phyloP scores from a whole-genome alignment of 2,329 filamentous ascomycete genomes.

The Sarocladiaceae sp. region DNA sequence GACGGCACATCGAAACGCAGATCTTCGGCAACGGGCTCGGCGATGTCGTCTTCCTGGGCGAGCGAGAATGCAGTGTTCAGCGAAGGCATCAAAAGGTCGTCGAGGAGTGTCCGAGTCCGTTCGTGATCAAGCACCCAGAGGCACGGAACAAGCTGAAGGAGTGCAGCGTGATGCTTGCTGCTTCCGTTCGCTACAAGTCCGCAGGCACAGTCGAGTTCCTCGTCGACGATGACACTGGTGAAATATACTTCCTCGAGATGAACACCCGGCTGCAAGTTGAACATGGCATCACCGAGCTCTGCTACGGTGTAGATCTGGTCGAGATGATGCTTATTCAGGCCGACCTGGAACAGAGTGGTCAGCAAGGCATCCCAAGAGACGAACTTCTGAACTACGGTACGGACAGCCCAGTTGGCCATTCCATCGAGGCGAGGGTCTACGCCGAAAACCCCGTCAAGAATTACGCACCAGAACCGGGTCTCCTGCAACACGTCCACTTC shows the following conservation, averaged over 20 bases:
- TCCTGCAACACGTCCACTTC: slow-evolving; percentile 52
- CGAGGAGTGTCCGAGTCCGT: slow-evolving; percentile 62
- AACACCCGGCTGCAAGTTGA: slow-evolving; percentile 66
- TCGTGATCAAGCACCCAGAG: slow-evolving; percentile 32
- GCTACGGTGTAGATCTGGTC: slow-evolving; percentile 66
- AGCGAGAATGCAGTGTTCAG: slow-evolving; percentile 63
- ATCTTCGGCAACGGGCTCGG: slow-evolving; percentile 57
- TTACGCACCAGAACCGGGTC: slow-evolving; percentile 52
- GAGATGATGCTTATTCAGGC: slow-evolving; percentile 31
- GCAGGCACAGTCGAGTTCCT: slow-evolving; percentile 47
- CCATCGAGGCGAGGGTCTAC: slow-evolving; percentile 31
- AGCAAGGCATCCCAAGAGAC: slow-evolving; percentile 5
- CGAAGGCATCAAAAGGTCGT: slow-evolving; percentile 65
- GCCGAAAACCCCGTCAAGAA: slow-evolving; percentile 47
- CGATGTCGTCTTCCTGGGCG: slow-evolving; percentile 50
- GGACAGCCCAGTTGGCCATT: slow-evolving; percentile 18
- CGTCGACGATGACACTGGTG: slow-evolving; percentile 53
- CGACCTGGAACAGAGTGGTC: slow-evolving; percentile 17
- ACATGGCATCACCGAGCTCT: slow-evolving; percentile 72
- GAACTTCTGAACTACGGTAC: slow-evolving; percentile 7
- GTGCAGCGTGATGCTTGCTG: slow-evolving; percentile 12
- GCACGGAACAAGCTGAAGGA: slow-evolving; percentile 23
- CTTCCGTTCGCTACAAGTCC: slow-evolving; percentile 22
- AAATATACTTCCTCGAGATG: slow-evolving; percentile 52
- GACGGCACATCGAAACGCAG: slow-evolving; percentile 63